Base-by-base conservation (phyloP, 768 basidiomycete species). In the Pisolithus albus region DNA sequence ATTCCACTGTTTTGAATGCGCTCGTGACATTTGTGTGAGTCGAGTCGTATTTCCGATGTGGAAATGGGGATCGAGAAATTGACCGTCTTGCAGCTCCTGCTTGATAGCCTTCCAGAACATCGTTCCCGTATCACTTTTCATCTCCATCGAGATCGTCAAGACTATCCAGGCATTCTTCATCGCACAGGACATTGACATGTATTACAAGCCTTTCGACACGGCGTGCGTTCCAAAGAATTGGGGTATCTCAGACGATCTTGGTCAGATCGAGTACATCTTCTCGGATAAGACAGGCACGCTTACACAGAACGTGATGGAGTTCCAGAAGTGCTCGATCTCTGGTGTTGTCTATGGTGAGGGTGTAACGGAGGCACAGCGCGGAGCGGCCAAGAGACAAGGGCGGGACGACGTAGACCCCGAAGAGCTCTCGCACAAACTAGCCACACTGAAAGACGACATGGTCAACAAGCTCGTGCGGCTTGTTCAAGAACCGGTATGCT, bases 251-350 rank as follows among this genome's bases (percentile, higher is more conserved):
- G 95, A 98, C 65, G 95, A 98, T 70, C 82, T 99, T 2, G 95
- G 95, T 23, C 95, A 98, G 72, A 97, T 98, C 68, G 94, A 97
- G 73, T 99, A 95, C 67, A 76, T 87, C 63, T 87, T 87, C 64
- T 92, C 88, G 9, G 92, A 94, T 77, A 95, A 95, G 75, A 95
- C 93, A 0, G 92, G 92, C 21, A 99, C 95, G 7, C 83, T 99
- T 46, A 99, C 95, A 0, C 94, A 96, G 69, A 99, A 98, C 71
- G 75, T 95, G 61, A 98, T 97, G 95, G 93, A 95, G 72, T 97
- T 96, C 72, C 92, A 96, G 66, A 93, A 89, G 64, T 96, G 92
- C 60, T 94, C 92, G 0, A 78, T 97, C 52, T 70, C 82, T 49
- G 94, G 93, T 1, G 70, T 89, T 3, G 64, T 82, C 0, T 98